A percentile compares a stretch with the other conserved stretches of the same genome.
phyloP scores from a whole-genome alignment of 768 basidiomycete genomes.

The Termitomyces sp. region DNA sequence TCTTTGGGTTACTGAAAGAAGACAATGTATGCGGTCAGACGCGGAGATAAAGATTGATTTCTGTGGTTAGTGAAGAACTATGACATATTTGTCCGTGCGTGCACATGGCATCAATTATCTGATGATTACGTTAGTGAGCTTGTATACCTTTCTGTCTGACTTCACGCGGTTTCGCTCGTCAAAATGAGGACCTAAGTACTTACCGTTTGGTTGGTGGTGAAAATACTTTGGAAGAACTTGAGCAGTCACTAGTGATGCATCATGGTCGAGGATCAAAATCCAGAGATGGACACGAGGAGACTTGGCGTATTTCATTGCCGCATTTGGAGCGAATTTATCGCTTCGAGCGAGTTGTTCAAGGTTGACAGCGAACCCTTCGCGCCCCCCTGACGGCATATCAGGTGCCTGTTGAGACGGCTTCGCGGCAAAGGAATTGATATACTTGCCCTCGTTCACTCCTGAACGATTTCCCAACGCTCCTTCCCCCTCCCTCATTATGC shows the following conservation, averaged over 20 bases:
- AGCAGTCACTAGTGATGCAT: not conserved
- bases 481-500: not conserved
- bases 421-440: constrained; percentile 1
- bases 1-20: no score
- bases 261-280: not conserved
- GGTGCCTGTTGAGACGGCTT: constrained; percentile 4
- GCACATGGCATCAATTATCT: not conserved
- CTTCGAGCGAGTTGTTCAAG: not conserved
- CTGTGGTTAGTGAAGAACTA: not conserved
- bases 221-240: not conserved
- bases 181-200: not conserved
- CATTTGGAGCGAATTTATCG: constrained; percentile 2
- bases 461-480: not conserved
- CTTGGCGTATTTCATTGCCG: constrained; percentile 1
- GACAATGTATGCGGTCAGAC: not conserved
- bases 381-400: constrained; percentile 6
- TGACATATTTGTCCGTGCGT: not conserved
- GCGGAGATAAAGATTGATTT: not conserved
- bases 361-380: not conserved
- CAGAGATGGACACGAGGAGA: not conserved
- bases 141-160: not conserved
- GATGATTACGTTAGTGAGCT: not conserved
- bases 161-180: not conserved
- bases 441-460: not conserved
- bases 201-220: not conserved